phyloP scores from a whole-genome alignment of 768 basidiomycete genomes.

The Scleroderma bovista region DNA sequence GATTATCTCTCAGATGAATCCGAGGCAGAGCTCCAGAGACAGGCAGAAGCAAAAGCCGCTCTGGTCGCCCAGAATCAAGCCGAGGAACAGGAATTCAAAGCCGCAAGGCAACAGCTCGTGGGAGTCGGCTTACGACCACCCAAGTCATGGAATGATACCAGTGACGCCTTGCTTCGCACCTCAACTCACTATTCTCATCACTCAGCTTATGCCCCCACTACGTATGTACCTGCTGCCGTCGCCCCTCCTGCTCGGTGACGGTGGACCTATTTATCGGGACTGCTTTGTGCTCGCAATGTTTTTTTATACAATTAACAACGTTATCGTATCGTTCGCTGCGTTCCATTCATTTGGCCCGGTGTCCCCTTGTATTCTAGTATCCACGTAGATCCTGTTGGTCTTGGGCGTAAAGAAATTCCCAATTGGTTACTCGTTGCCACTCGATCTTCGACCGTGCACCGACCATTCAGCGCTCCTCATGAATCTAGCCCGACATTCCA shows the following conservation, averaged over 20 bases:
- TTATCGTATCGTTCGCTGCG: constrained; percentile 13
- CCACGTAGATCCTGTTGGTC: constrained; percentile 6
- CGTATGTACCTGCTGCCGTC: constrained; percentile 20
- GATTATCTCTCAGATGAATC: constrained; percentile 91
- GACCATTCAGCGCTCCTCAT: too few species aligned
- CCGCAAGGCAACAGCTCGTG: constrained; percentile 72
- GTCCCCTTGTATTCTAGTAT: constrained; percentile 16
- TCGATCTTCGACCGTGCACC: too few species aligned
- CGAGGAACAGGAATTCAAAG: constrained; percentile 78
- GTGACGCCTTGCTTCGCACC: constrained; percentile 26
- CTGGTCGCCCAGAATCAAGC: constrained; percentile 73
- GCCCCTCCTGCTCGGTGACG: constrained; percentile 27
- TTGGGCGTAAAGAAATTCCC: background rate
- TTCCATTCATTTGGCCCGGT: constrained; percentile 4
- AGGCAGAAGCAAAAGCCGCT: constrained; percentile 77
- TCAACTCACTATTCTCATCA: constrained; percentile 22
- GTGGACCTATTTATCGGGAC: constrained; percentile 2
- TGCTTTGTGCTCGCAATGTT: constrained; percentile 20
- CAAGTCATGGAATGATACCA: constrained; percentile 64
- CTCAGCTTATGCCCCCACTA: constrained; percentile 22
- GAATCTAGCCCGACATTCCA: constrained; percentile 84
- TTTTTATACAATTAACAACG: constrained; percentile 12
- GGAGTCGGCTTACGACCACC: constrained; percentile 72
- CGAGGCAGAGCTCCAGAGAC: constrained; percentile 82
- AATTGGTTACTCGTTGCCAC: constrained; percentile 1